Base-by-base conservation (phyloP, 352 stramenopile genomes). In the Globisporangium apiculatum region DNA sequence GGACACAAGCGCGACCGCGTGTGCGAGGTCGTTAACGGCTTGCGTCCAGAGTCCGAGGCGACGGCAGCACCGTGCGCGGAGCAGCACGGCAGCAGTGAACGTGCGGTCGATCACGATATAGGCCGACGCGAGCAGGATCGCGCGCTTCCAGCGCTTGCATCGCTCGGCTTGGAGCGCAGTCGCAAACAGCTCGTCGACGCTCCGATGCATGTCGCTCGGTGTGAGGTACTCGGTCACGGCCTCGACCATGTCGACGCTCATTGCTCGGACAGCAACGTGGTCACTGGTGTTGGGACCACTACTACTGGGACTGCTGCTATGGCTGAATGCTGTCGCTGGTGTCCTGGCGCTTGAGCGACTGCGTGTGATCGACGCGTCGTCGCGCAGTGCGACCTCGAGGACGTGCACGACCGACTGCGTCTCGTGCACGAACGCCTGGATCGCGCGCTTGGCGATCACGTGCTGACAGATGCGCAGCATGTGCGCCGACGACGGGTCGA, bases 21-120 rank as follows among this genome's bases (percentile, higher is more conserved):
- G 68, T 0, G 64, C 74, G 11, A 92, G 47, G 56, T 92, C 82
- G 54, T 88, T 83, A 18, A 90, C 72, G 8, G 79, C 72, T 61
- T 92, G 82, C 6, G 72, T 76, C 79, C 82, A 92, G 10, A 92
- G 53, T 5, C 82, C 82, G 15, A 92, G 65, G 7, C 76, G 79
- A 24, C 79, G 73, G 51, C 82, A 92, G 52, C 79, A 87, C 0
- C 79, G 77, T 6, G 79, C 79, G 37, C 82, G 74, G 41, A 92
- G 61, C 5, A 92, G 62, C 5, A 83, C 64, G 15, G 68, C 72
- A 11, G 85, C 64, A 4, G 86, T 60, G 38, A 83, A 84, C 55
- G 89, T 77, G 31, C 73, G 73, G 24, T 92, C 76, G 7, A 90
- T 71, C 36, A 82, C 69, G 45, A 89, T 74, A 40, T 79, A 92